Percentiles rank a stretch among this genome's conserved stretches.
Evolutionary conservation across 768 basidiomycete genomes (phyloP).

Genomic region (Collybia sp.): DNA sequence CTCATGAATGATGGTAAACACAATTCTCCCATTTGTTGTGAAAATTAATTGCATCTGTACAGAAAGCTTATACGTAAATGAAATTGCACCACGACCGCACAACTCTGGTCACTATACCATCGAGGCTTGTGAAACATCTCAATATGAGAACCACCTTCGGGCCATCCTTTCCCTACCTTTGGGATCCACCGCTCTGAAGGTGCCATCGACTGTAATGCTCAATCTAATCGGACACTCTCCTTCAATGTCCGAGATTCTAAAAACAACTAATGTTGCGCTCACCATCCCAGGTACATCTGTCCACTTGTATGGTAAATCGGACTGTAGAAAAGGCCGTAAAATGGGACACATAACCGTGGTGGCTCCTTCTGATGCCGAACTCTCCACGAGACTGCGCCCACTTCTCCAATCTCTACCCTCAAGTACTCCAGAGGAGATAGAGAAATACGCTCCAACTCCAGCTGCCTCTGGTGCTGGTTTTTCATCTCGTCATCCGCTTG

Average conservation of each 20-base stretch:
- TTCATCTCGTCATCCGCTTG: constrained; percentile 69
- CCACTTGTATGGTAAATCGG: constrained; percentile 94
- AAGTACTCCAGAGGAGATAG: constrained; percentile 40
- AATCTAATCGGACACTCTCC: constrained; percentile 88
- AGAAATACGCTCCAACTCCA: constrained; percentile 44
- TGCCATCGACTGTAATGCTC: constrained; percentile 87
- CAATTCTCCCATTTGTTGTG: background rate
- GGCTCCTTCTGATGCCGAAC: constrained; percentile 73
- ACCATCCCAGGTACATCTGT: constrained; percentile 69
- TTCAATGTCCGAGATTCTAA: constrained; percentile 53
- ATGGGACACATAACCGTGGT: constrained; percentile 97
- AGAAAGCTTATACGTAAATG: constrained; percentile 82
- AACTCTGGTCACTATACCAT: constrained; percentile 99
- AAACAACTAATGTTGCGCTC: constrained; percentile 57
- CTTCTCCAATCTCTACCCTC: constrained; percentile 66
- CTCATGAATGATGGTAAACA: constrained; percentile 73
- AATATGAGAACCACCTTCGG: constrained; percentile 96
- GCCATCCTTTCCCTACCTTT: constrained; percentile 89
- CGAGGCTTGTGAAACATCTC: constrained; percentile 94
- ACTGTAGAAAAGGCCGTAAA: constrained; percentile 86
- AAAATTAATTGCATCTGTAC: constrained; percentile 1
- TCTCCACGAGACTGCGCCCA: constrained; percentile 63
- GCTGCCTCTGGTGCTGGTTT: constrained; percentile 42
- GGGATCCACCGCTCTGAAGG: constrained; percentile 83
- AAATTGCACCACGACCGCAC: constrained; percentile 97